Conservation (phyloP, 345 rosid genomes). For the Triadica sebifera region DNA sequence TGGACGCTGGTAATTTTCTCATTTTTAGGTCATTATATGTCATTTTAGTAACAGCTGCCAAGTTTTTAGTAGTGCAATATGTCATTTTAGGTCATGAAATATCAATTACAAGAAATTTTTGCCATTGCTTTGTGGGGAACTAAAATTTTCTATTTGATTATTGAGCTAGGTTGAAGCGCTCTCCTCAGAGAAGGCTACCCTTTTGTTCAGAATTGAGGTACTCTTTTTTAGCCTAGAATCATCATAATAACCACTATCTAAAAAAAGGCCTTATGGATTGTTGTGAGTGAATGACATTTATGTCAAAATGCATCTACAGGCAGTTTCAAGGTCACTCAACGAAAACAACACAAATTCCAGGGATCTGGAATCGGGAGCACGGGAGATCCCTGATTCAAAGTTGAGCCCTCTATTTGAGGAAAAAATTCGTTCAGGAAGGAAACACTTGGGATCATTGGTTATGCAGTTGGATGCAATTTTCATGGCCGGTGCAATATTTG, state of each 20-base stretch:
- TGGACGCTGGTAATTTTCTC: too few relatives aligned
- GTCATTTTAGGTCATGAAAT: neutral
- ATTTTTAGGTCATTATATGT: too few relatives aligned
- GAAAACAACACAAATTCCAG: slow-evolving; percentile 52
- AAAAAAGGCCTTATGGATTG: neutral
- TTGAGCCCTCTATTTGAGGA: slow-evolving; percentile 54
- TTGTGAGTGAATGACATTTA: neutral
- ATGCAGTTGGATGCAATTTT: slow-evolving; percentile 71
- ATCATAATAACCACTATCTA: neutral
- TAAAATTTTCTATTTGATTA: neutral
- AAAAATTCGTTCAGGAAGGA: slow-evolving; percentile 61
- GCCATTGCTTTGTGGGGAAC: too few relatives aligned
- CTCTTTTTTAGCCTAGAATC: neutral
- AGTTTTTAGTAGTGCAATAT: neutral
- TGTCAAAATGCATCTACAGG: slow-evolving; percentile 37
- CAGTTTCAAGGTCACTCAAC: slow-evolving; percentile 71
- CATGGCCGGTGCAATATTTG: slow-evolving; percentile 65
- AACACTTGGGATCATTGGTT: slow-evolving; percentile 65
- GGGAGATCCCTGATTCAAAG: slow-evolving; percentile 54
- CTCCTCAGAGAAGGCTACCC: slow-evolving; percentile 89
- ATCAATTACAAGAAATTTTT: neutral
- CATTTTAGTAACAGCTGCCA: neutral
- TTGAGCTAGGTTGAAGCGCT: slow-evolving; percentile 76
- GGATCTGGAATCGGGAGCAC: slow-evolving; percentile 65
- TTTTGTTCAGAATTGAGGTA: slow-evolving; percentile 86